These are phyloP conservation scores for Phytophthora brassicae DNA, from an alignment of 352 stramenopile species.

Conservation along the genomic window DNA sequence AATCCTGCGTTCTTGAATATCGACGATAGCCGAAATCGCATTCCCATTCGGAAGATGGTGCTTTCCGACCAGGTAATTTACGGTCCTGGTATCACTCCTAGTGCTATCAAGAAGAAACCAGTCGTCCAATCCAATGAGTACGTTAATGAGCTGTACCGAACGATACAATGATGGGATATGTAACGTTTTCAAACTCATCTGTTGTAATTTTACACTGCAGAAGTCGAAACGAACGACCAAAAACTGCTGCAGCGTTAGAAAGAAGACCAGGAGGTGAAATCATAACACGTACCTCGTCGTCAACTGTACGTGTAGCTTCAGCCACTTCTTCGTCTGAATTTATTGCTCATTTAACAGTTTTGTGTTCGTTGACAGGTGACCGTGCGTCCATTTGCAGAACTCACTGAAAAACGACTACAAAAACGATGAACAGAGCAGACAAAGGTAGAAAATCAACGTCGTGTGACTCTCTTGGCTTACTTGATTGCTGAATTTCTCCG, in stretches of 20 bases:
- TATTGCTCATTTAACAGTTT: not conserved
- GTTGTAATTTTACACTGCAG: constrained; percentile 7
- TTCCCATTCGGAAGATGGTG: constrained; percentile 48
- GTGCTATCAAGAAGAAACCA: constrained; percentile 32
- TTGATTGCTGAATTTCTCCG: constrained; percentile 1
- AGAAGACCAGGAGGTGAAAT: constrained; percentile 41
- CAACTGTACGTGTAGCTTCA: constrained; percentile 31
- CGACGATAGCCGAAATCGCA: constrained; percentile 60
- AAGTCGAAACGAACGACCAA: constrained; percentile 21
- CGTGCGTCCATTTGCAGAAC: constrained; percentile 57
- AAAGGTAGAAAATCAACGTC: not conserved
- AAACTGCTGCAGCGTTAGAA: constrained; percentile 33
- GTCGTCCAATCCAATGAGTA: constrained; percentile 22
- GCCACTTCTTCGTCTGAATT: not conserved
- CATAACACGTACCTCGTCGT: constrained; percentile 46
- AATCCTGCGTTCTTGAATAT: constrained; percentile 46
- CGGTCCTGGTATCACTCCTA: constrained; percentile 59
- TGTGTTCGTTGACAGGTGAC: constrained; percentile 35
- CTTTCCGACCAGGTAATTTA: constrained; percentile 71
- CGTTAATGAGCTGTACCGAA: not conserved
- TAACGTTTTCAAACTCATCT: not conserved
- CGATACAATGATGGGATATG: not conserved
- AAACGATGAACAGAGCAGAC: constrained; percentile 13
- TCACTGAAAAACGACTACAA: constrained; percentile 22
- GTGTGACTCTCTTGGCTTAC: not conserved